These are phyloP conservation scores for Trifolium fragiferum DNA, from an alignment of 306 rosid genomes.

Conservation along the genomic window DNA sequence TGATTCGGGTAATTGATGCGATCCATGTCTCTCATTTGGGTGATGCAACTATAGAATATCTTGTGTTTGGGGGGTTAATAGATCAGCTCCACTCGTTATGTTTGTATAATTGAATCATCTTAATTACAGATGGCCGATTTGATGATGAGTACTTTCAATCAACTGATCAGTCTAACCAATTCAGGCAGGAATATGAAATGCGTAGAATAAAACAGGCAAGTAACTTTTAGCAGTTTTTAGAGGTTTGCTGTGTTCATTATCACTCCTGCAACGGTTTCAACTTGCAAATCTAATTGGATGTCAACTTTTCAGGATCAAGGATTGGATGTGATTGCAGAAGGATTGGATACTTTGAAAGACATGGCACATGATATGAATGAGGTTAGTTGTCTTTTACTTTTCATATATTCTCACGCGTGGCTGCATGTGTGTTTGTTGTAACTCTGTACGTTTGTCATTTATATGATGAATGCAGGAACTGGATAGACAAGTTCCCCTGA, in stretches of 20 bases:
- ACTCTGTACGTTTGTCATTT: constrained; percentile 12
- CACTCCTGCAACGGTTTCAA: constrained; percentile 20
- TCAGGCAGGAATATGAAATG: constrained; percentile 97
- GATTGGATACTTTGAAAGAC: constrained; percentile 88
- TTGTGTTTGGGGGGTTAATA: constrained; percentile 1
- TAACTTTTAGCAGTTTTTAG: constrained; percentile 28
- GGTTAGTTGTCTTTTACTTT: constrained; percentile 57
- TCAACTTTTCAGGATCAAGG: constrained; percentile 85
- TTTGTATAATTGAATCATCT: constrained; percentile 42
- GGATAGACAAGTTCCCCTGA: constrained; percentile 96
- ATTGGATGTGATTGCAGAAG: constrained; percentile 90
- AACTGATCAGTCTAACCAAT: constrained; percentile 76
- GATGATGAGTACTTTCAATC: constrained; percentile 82
- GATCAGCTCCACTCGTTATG: constrained; percentile 13
- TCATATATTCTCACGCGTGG: constrained; percentile 25
- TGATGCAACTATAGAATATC: constrained; percentile 13
- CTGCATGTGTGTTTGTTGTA: background rate
- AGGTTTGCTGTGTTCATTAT: constrained; percentile 7
- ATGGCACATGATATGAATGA: constrained; percentile 99
- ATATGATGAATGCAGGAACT: constrained; percentile 66
- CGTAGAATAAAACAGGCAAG: constrained; percentile 81
- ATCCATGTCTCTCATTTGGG: constrained; percentile 18
- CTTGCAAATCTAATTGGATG: constrained; percentile 34
- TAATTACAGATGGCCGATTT: constrained; percentile 74
- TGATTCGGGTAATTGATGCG: constrained; percentile 70